Evolutionary conservation across 2,329 filamentous ascomycete genomes (phyloP), one percentile per base, ranked within the genome.

Genomic region (Xylariales sp.): DNA sequence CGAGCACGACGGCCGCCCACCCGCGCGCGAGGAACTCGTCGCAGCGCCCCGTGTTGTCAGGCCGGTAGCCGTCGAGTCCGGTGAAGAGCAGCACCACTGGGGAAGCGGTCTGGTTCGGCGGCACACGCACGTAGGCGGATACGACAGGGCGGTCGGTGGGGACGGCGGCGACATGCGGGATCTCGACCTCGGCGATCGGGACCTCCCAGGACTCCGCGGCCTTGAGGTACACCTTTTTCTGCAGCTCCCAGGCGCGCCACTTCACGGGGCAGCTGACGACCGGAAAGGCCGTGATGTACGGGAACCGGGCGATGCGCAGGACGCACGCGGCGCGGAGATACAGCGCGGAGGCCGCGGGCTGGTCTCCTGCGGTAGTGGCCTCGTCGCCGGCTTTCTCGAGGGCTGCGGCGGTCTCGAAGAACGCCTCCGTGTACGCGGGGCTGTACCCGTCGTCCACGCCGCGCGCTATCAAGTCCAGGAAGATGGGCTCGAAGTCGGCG

Each of bases 271-370:
- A 80, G 71, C 73, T 82, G 48, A 81, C 68, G 1, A 67, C 58
- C 0, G 83, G 82, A 57, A 78, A 81, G 3, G 75, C 71, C 3
- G 80, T 78, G 70, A 86, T 81, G 72, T 86, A 85, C 3, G 91
- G 91, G 75, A 94, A 93, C 16, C 91, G 85, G 0, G 90, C 85
- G 71, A 94, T 93, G 60, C 91, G 86, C 78, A 92, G 90, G n/a
- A 93, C 83, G 32, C 90, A 88, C 28, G 90, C 91, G 5, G 90
- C 90, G 28, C 91, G 88, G n/a, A 92, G 83, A 78, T 90, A 92
- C 18, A 91, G 82, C 8, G 14, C 39, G 16, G 59, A 58, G 10
- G 55, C 59, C 46, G 7, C 34, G 39, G 5, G n/a, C 39, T 8
- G n/a, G 7, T 14, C 10, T 14, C 83, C 85, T 1, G 80, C 77